Evolutionary conservation across 768 basidiomycete genomes (phyloP), one percentile per base, ranked within the genome.

Genomic region (Chalciporus piperatus): DNA sequence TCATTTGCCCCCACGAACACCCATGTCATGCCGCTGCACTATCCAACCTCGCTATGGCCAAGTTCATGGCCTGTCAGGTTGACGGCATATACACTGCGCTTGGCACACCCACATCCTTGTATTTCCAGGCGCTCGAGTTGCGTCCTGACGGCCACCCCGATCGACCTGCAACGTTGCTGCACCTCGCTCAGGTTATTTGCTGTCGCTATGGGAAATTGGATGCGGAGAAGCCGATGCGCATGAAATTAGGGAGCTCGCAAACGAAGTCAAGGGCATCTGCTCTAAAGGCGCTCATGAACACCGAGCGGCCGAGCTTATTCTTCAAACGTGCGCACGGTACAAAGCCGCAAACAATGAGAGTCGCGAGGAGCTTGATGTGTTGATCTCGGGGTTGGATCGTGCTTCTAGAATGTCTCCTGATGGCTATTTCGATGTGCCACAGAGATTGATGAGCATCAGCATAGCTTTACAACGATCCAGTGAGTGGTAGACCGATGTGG

Each of bases 71-170:
- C 12, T 38, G 30, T 33, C 37, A 2, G n/a, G 45, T 43, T 14
- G 38, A 27, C 13, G 22, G 16, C 30, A 30, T 30, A 30, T 30
- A 30, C 30, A 37, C 17, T n/a, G 41, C 17, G 25, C 20, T 48
- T 4, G 46, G 53, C n/a, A n/a, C n/a, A n/a, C n/a, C n/a, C n/a
- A n/a, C n/a, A n/a, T n/a, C n/a, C n/a, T n/a, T n/a, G n/a, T n/a
- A n/a, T n/a, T n/a, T n/a, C n/a, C n/a, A n/a, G n/a, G n/a, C n/a
- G n/a, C n/a, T n/a, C n/a, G n/a, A n/a, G n/a, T n/a, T n/a, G n/a
- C 54, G 54, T 9, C 54, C 45, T 17, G 14, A 19, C 22, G 44
- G 54, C 41, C 50, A 47, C 19, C 48, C 45, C 7, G 53, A 54
- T n/a, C 28, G 48, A 46, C 44, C 44, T 4, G 35, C 37, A 16